Evolutionary conservation across 257 asterid genomes (phyloP).

Genomic region (Solanum megistacrolobum): DNA sequence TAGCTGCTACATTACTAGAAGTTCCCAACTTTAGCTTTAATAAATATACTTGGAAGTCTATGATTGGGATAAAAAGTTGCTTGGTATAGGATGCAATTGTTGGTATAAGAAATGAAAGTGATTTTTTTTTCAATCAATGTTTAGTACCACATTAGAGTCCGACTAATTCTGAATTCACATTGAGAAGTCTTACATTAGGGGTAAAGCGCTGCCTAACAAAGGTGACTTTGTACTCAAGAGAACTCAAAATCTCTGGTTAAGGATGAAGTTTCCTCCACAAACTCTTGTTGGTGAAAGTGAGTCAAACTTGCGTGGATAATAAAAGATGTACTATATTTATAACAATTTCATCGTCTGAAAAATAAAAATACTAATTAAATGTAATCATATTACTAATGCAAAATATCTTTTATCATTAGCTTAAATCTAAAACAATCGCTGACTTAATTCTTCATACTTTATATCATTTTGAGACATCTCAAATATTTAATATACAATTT

Average conservation of each 20-base stretch:
- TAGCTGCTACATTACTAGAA: not conserved
- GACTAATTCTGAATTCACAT: too few relatives aligned
- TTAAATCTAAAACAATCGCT: not conserved
- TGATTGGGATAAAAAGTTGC: not conserved
- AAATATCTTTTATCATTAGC: not conserved
- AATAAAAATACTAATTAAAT: not conserved
- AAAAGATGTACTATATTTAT: not conserved
- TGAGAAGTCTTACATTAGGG: rapidly evolving
- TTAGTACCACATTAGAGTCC: not conserved
- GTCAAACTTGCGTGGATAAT: not conserved
- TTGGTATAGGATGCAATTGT: not conserved
- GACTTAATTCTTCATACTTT: not conserved
- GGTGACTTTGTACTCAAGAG: too few relatives aligned
- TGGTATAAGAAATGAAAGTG: not conserved
- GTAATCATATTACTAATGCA: not conserved
- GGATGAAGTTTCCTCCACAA: too few relatives aligned
- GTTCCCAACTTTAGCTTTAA: not conserved
- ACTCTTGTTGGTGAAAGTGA: not conserved
- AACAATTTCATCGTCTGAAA: too few relatives aligned
- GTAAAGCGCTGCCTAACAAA: too few relatives aligned
- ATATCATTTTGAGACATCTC: not conserved
- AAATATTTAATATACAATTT: not conserved
- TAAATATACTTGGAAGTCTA: not conserved
- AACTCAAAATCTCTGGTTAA: not conserved
- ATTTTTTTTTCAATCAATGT: not conserved